Conservation (phyloP, 352 stramenopile genomes). For the Phytophthora palmivora region DNA sequence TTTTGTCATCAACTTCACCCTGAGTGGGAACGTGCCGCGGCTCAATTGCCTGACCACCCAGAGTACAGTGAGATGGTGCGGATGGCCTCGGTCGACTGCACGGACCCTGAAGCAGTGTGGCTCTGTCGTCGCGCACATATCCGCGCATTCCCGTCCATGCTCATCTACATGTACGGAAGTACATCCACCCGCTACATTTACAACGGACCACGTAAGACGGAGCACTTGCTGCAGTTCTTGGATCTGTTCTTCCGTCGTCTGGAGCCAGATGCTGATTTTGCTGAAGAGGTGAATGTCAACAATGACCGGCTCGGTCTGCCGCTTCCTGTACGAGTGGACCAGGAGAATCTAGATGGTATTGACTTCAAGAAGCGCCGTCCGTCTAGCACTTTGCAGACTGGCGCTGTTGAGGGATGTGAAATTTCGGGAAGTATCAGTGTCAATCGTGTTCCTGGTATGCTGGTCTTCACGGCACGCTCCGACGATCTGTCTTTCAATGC, state of each 20-base stretch:
- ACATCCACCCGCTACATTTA: conserved; percentile 85
- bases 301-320: conserved; percentile 50
- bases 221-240: conserved; percentile 84
- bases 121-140: conserved; percentile 80
- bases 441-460: conserved; percentile 74
- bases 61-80: conserved; percentile 82
- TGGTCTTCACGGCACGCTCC: conserved; percentile 73
- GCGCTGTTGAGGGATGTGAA: conserved; percentile 73
- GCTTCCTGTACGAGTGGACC: conserved; percentile 63
- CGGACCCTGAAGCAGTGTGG: conserved; percentile 60
- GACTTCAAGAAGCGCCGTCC: conserved; percentile 58
- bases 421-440: conserved; percentile 83
- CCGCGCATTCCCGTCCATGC: conserved; percentile 84
- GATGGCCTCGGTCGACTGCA: conserved; percentile 87
- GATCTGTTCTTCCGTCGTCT: conserved; percentile 85
- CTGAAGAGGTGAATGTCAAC: conserved; percentile 77
- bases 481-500: conserved; percentile 78
- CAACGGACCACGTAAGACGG: conserved; percentile 75
- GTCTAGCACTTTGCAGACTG: conserved; percentile 35
- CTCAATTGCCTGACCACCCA: conserved; percentile 73
- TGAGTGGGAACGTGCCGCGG: conserved; percentile 77
- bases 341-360: conserved; percentile 58
- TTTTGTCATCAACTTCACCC: conserved; percentile 81
- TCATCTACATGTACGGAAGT: conserved; percentile 88
- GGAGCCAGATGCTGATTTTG: conserved; percentile 82